A percentile compares a stretch with the other conserved stretches of the same genome.
These are phyloP conservation scores for Durusdinium trenchii DNA, from an alignment of 73 alveolate species.

Conservation along the genomic window DNA sequence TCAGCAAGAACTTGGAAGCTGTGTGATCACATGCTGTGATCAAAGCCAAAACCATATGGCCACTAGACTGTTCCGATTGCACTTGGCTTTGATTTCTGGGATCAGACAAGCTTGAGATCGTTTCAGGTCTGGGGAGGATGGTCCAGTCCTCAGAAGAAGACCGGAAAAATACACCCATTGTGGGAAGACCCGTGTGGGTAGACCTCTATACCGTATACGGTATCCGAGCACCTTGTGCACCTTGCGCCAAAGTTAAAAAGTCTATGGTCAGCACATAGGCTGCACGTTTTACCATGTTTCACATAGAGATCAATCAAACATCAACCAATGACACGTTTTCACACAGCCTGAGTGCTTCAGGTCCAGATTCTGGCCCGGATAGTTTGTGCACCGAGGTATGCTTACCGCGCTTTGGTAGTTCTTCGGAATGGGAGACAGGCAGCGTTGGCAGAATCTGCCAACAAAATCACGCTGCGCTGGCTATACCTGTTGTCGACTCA, in stretches of 20 bases:
- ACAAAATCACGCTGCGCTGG: not conserved
- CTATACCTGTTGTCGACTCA: not conserved
- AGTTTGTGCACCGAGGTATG: constrained; percentile 77
- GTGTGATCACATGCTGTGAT: not conserved
- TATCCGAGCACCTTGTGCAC: too few relatives aligned
- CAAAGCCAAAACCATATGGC: too few relatives aligned
- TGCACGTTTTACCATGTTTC: not conserved
- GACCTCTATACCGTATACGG: too few relatives aligned
- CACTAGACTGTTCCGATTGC: not conserved
- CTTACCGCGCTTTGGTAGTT: constrained; percentile 70
- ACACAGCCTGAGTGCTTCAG: not conserved
- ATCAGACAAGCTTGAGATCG: not conserved
- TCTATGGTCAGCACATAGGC: too few relatives aligned
- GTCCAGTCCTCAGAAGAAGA: not conserved
- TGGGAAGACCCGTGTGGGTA: not conserved
- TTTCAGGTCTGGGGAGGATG: constrained; percentile 83
- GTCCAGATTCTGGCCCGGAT: too few relatives aligned
- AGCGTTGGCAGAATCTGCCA: not conserved
- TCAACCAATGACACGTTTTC: not conserved
- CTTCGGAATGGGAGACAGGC: constrained; percentile 82
- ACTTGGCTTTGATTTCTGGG: not conserved
- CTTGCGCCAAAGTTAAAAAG: too few relatives aligned
- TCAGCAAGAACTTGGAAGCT: not conserved
- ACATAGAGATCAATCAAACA: not conserved
- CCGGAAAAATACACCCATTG: too few relatives aligned